A percentile compares a stretch with the other conserved stretches of the same genome.
Conservation (phyloP, 2,329 filamentous ascomycete genomes). For the Chrysoporthe cubensis region DNA sequence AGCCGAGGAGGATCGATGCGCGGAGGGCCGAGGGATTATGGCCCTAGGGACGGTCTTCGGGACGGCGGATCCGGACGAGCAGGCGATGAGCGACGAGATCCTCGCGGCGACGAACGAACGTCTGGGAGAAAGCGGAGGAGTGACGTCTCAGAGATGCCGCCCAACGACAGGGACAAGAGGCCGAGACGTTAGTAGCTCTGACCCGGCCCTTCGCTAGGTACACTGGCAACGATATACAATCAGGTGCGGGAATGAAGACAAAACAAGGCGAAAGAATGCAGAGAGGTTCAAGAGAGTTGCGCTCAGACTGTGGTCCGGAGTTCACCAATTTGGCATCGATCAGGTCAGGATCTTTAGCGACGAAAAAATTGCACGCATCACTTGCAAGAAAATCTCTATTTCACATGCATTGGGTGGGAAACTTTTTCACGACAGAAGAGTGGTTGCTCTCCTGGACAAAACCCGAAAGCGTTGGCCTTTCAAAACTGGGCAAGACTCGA, state of each 20-base stretch:
- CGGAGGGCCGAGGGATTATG: slow-evolving; percentile 35
- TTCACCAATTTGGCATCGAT: slow-evolving; percentile 15
- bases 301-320: slow-evolving; percentile 9
- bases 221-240: background rate
- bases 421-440: background rate
- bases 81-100: slow-evolving; percentile 38
- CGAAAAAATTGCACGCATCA: slow-evolving; percentile 6
- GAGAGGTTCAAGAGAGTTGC: background rate
- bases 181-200: slow-evolving; percentile 48
- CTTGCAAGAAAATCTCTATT: background rate
- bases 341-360: slow-evolving; percentile 18
- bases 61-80: slow-evolving; percentile 35
- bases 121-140: slow-evolving; percentile 49
- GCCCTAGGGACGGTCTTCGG: slow-evolving; percentile 39
- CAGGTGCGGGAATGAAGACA: background rate
- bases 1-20: slow-evolving; percentile 41
- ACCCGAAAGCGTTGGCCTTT: background rate
- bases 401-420: background rate
- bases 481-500: background rate
- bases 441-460: background rate
- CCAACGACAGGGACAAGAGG: slow-evolving; percentile 58
- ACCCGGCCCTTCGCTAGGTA: no score
- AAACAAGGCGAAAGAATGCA: slow-evolving; percentile 1
- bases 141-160: slow-evolving; percentile 47
- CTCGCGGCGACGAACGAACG: slow-evolving; percentile 41